Conservation (phyloP, 1,284 basidiomycete species). For the Sanghuangporus sanghuang region DNA sequence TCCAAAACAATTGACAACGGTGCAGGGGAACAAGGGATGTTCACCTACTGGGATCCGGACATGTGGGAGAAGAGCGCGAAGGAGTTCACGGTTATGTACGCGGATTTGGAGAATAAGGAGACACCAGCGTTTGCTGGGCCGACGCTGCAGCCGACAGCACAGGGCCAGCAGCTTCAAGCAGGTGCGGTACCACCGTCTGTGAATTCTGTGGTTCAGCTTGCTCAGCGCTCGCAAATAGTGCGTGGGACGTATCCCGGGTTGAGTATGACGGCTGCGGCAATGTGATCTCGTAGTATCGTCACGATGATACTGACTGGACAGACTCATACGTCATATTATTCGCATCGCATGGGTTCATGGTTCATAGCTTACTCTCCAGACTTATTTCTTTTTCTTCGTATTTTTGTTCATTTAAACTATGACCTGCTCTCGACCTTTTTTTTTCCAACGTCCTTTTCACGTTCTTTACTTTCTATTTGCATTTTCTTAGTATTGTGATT, state of each 20-base stretch:
- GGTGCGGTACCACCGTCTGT: slow-evolving; percentile 20
- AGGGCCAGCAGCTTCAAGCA: slow-evolving; percentile 23
- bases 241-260: slow-evolving; percentile 8
- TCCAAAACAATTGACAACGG: slow-evolving; percentile 87
- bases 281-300: background rate
- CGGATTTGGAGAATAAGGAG: slow-evolving; percentile 83
- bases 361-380: background rate
- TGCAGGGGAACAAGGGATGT: slow-evolving; percentile 71
- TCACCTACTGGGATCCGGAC: slow-evolving; percentile 90
- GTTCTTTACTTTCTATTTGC: background rate
- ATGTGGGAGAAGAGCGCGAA: slow-evolving; percentile 84
- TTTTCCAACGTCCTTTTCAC: background rate
- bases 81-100: slow-evolving; percentile 83
- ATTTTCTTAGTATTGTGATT: background rate
- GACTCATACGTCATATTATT: background rate
- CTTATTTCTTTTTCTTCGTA: background rate
- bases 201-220: slow-evolving; percentile 14
- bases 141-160: slow-evolving; percentile 40
- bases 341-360: background rate
- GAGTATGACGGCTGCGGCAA: slow-evolving; percentile 12
- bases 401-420: background rate
- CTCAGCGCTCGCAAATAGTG: slow-evolving; percentile 7
- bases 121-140: slow-evolving; percentile 56
- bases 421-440: background rate
- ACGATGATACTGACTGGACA: background rate